Evolutionary conservation across 1,284 basidiomycete species (phyloP), one percentile per base, ranked within the genome.

Genomic region (Caloboletus firmus): DNA sequence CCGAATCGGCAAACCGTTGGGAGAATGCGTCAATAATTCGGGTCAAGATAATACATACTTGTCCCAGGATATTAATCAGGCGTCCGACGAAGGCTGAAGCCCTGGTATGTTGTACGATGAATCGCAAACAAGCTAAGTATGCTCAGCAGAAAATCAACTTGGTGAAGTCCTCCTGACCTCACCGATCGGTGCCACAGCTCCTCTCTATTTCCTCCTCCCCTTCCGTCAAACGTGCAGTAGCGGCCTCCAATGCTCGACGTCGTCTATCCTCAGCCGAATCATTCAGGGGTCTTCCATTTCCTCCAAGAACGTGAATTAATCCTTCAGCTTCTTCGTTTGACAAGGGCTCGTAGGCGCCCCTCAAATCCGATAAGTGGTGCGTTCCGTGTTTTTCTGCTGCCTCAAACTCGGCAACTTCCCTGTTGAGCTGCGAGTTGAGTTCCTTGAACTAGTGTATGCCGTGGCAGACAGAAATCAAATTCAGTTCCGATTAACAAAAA

Each of bases 171-270:
- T 20, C 13, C 44, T 28, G 56, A 48, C 18, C 30, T 43, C 41
- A 65, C 68, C 18, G 68, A 64, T 40, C n/a, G n/a, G 85, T 88
- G 20, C 86, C 87, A 71, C 87, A 89, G 48, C 79, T 81, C 50
- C 81, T 74, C 66, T 89, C 88, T n/a, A 89, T 67, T 59, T 88
- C 84, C 60, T 87, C 81, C 49, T 89, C 87, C 58, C 87, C 82
- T 59, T 75, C 79, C 62, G 72, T 74, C 53, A 89, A 62, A 32
- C 87, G 76, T 30, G 69, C 74, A 68, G 83, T 77, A 2, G 84
- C 80, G 11, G 87, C 87, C 17, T 82, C 78, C 18, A 88, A 64
- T 41, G 82, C 66, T 52, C 78, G 72, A 45, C 71, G 67, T 43
- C 88, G 68, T 20, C 83, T 73, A 30, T 86, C 84, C 58, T 87